A percentile compares a stretch with the other conserved stretches of the same genome.
phyloP scores from a whole-genome alignment of 257 asterid species.

The Gentiana macrophylla region DNA sequence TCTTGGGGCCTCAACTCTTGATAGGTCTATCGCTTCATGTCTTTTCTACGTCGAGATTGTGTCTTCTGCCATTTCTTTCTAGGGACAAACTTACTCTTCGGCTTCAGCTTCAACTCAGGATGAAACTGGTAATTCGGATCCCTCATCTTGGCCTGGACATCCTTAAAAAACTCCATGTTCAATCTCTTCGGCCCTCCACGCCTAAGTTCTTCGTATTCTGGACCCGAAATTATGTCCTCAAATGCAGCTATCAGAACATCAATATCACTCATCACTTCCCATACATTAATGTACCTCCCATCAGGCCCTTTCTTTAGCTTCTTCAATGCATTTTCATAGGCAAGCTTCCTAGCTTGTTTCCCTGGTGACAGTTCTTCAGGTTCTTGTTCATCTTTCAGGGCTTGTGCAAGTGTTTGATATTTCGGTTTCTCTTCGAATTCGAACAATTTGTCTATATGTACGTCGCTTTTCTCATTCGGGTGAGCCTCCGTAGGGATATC shows the following conservation, averaged over 20 bases:
- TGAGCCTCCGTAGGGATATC: conserved; percentile 65
- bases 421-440: conserved; percentile 82
- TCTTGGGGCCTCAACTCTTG: neutral
- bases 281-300: conserved; percentile 76
- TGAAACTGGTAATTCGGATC: conserved; percentile 84
- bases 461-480: conserved; percentile 72
- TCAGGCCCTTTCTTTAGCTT: conserved; percentile 87
- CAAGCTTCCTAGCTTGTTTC: conserved; percentile 72
- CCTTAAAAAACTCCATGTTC: conserved; percentile 79
- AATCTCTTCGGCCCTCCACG: conserved; percentile 80
- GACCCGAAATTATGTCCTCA: conserved; percentile 83
- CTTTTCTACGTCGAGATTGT: conserved; percentile 76
- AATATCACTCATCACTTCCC: conserved; percentile 96
- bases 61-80: conserved; percentile 84
- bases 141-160: conserved; percentile 84
- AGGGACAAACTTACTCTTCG: conserved; percentile 67
- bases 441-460: conserved; percentile 53
- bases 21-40: conserved; percentile 41
- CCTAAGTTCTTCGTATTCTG: conserved; percentile 85
- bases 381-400: conserved; percentile 70
- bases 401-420: conserved; percentile 56
- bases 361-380: conserved; percentile 84
- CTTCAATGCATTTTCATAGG: conserved; percentile 83
- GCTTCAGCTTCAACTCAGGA: conserved; percentile 77
- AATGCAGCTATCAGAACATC: conserved; percentile 84